phyloP scores from a whole-genome alignment of 352 stramenopile species.

The Globisporangium takayamanum region DNA sequence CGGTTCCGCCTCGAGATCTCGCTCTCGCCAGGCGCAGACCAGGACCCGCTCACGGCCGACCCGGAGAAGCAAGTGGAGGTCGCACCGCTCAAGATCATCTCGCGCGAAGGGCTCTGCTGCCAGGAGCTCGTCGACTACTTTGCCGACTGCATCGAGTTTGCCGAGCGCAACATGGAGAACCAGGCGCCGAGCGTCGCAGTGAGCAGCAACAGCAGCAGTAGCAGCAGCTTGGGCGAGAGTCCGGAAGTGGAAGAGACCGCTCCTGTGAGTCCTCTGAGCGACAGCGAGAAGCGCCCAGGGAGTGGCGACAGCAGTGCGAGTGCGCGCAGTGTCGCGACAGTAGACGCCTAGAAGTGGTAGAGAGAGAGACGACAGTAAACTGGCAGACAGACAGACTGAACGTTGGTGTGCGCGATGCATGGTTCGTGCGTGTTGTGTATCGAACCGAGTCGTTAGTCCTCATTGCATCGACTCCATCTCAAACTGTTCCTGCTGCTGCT shows the following conservation, averaged over 20 bases:
- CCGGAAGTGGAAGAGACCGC: slow-evolving; percentile 22
- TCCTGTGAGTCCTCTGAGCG: neutral
- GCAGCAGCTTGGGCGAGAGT: slow-evolving; percentile 11
- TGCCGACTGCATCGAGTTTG: slow-evolving; percentile 63
- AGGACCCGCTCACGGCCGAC: slow-evolving; percentile 60
- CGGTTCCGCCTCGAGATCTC: slow-evolving; percentile 84
- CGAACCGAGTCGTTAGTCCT: neutral
- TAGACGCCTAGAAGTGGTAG: neutral
- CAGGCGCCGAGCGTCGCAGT: slow-evolving; percentile 24
- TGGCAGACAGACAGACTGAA: neutral
- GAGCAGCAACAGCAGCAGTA: slow-evolving; percentile 21
- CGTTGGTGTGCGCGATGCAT: neutral
- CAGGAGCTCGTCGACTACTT: slow-evolving; percentile 86
- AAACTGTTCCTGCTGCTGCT: slow-evolving; percentile 7
- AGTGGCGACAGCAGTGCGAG: slow-evolving; percentile 47
- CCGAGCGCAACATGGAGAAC: slow-evolving; percentile 49
- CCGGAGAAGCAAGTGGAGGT: slow-evolving; percentile 59
- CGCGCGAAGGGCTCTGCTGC: slow-evolving; percentile 69
- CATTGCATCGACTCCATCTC: slow-evolving; percentile 15
- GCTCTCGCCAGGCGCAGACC: slow-evolving; percentile 71
- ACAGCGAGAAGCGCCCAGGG: slow-evolving; percentile 30
- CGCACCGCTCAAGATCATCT: slow-evolving; percentile 78
- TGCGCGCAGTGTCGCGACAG: slow-evolving; percentile 8
- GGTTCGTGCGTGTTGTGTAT: too few species aligned
- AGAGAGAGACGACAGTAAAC: neutral